Evolutionary conservation across 2,329 filamentous ascomycete species (phyloP), one percentile per base, ranked within the genome.

Genomic region (Intubia oerlemansii): DNA sequence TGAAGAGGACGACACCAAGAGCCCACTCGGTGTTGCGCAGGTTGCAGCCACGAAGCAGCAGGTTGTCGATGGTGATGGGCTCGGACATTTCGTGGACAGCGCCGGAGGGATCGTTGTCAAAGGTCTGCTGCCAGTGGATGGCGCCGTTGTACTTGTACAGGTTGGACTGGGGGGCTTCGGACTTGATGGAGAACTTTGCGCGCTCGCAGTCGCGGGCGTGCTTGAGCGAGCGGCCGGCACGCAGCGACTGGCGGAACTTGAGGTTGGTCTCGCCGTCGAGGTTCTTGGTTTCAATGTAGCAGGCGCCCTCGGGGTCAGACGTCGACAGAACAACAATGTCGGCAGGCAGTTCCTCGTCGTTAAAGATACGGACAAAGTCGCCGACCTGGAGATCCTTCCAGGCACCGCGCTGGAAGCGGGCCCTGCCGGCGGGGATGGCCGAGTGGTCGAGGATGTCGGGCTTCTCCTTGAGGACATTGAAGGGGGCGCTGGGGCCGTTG

Each of bases 221-320:
- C 45, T 73, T 80, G 34, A 98, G 62, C 26, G 68, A 59, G 30
- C 77, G 72, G 10, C 84, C 79, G 43, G 80, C 88, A 37, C 85
- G 78, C 24, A 98, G 62, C 13, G 88, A 81, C 44, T 85, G 79
- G 34, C 88, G 76, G 36, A 93, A 82, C 51, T 98, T 98, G 36
- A 98, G 56, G 43, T 98, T 98, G 3, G 88, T 98, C 53, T 98
- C 88, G 28, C 88, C 88, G 44, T 98, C 88, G 56, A 98, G 49
- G 46, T 92, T 95, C 57, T 95, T 98, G 3, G 88, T 98, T 52
- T 98, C 88, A 14, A 98, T 77, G 42, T 93, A 98, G 51, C 88
- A 98, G 21, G 80, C 80, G 28, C 88, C 88, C 41, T 98, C 88
- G 1, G 76, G 65, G 41, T 95, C 88, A 3, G 88, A 92, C 1